phyloP scores from a whole-genome alignment of 306 rosid genomes.

The Fragaria nilgerrensis region DNA sequence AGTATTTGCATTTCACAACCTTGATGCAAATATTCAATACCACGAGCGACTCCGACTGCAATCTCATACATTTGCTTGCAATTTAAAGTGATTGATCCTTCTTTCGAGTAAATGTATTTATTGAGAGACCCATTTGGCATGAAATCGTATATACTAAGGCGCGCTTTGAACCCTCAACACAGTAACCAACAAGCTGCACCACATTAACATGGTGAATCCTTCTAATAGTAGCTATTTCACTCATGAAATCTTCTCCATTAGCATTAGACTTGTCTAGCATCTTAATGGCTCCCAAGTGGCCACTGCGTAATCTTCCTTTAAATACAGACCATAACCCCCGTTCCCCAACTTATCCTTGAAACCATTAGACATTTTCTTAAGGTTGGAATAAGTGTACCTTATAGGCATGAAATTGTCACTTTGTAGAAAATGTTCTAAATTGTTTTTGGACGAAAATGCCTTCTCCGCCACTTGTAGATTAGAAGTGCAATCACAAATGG shows the following conservation, averaged over 20 bases:
- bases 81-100: not conserved
- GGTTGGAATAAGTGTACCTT: not conserved
- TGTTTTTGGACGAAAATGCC: not conserved
- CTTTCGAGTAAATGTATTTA: not conserved
- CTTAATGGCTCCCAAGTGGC: not conserved
- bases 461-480: conserved; percentile 9
- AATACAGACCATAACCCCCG: not conserved
- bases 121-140: not conserved
- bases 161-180: not conserved
- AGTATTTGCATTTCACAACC: conserved; percentile 14
- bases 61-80: not conserved
- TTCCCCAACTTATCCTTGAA: not conserved
- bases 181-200: not conserved
- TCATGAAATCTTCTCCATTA: not conserved
- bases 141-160: not conserved
- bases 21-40: conserved; percentile 12
- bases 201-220: conserved; percentile 10
- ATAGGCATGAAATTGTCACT: not conserved
- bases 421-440: not conserved
- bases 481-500: not conserved
- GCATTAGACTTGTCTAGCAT: not conserved
- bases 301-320: not conserved
- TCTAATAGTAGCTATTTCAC: not conserved
- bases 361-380: not conserved
- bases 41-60: conserved; percentile 9